Conservation (phyloP, 139 green algal species). For the Gonium pectorale region DNA sequence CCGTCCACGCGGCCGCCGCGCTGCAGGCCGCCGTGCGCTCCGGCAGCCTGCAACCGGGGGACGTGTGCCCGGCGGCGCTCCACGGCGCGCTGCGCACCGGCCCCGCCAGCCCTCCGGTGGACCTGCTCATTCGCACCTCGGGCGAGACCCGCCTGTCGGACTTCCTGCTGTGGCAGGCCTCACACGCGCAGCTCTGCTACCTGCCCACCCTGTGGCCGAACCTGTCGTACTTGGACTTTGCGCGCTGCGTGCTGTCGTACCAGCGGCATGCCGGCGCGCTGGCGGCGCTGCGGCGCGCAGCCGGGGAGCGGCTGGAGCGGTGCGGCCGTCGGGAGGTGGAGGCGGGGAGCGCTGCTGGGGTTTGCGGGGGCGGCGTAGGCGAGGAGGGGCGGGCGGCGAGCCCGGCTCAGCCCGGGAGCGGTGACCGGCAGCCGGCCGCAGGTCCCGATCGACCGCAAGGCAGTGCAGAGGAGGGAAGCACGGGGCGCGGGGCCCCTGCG, state of each 20-base stretch:
- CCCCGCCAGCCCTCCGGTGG: conserved; percentile 74
- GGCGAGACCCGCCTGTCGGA: conserved; percentile 92
- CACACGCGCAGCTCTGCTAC: conserved; percentile 82
- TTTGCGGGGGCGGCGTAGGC: too few species aligned
- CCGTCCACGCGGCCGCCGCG: conserved; percentile 58
- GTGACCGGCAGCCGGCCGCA: too few species aligned
- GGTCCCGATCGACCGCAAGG: too few species aligned
- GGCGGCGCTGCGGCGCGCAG: conserved; percentile 6
- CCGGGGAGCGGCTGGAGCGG: conserved; percentile 27
- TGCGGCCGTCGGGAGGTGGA: too few species aligned
- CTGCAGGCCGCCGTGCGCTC: conserved; percentile 41
- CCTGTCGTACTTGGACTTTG: conserved; percentile 84
- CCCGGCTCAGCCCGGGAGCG: too few species aligned
- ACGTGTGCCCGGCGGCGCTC: conserved; percentile 55
- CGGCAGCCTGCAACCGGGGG: conserved; percentile 41
- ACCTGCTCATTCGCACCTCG: conserved; percentile 91
- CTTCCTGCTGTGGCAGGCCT: conserved; percentile 90
- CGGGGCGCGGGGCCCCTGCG: too few species aligned
- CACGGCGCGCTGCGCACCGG: conserved; percentile 62
- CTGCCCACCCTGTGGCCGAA: conserved; percentile 89
- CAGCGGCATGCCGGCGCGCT: conserved; percentile 45
- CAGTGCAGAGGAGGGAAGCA: too few species aligned
- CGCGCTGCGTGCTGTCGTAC: conserved; percentile 68
- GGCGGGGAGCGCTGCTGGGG: too few species aligned
- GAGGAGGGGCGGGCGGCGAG: too few species aligned